Conservation (phyloP, 2,329 filamentous ascomycete genomes). For the Coniosporium tulheliwenetii region DNA sequence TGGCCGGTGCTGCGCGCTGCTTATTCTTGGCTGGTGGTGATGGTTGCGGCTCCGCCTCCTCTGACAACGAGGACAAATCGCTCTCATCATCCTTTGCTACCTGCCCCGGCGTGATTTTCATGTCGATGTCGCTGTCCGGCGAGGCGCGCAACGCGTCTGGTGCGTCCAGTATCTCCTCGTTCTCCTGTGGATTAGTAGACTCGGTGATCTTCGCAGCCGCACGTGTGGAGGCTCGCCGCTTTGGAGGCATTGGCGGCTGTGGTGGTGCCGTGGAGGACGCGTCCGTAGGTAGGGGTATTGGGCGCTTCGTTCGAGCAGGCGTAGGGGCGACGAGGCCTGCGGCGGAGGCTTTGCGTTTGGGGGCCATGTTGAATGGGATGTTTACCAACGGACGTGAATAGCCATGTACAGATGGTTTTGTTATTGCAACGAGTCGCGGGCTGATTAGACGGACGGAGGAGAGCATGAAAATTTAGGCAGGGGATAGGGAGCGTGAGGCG, state of each 20-base stretch:
- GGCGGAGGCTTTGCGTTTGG: neutral
- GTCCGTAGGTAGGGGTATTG: neutral
- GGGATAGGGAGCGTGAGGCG: too few species aligned
- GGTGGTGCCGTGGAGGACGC: neutral
- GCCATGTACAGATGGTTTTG: too few species aligned
- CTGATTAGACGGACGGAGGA: too few species aligned
- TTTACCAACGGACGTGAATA: neutral
- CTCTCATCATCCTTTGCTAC: slow-evolving; percentile 9
- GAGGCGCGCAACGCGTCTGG: slow-evolving; percentile 25
- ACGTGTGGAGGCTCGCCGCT: neutral
- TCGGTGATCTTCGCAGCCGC: neutral
- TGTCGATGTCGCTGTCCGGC: slow-evolving; percentile 22
- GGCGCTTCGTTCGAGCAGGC: neutral
- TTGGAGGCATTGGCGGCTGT: neutral
- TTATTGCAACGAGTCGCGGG: too few species aligned
- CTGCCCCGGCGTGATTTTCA: slow-evolving; percentile 11
- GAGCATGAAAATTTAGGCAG: too few species aligned
- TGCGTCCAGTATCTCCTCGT: slow-evolving; percentile 25
- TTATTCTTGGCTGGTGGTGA: slow-evolving; percentile 10
- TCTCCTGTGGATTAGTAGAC: slow-evolving; percentile 16
- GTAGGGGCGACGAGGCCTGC: neutral
- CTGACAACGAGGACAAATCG: slow-evolving; percentile 17
- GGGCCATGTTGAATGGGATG: neutral
- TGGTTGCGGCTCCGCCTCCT: slow-evolving; percentile 16
- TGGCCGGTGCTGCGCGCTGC: slow-evolving; percentile 8